These are phyloP conservation scores for Populus deltoides DNA, from an alignment of 345 rosid species.

Conservation along the genomic window DNA sequence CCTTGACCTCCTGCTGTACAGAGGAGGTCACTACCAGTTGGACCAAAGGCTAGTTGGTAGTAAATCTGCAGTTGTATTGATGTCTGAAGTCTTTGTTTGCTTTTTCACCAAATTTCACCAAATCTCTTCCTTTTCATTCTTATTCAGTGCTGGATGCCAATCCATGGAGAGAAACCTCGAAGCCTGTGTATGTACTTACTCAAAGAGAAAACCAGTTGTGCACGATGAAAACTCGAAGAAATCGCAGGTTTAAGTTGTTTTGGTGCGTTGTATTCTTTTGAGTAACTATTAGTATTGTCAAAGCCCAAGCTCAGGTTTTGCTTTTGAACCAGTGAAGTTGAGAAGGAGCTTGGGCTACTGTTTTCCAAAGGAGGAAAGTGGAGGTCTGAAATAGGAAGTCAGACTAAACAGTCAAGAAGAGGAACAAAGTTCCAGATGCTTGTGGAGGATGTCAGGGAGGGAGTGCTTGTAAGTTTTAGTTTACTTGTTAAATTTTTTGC, in stretches of 20 bases:
- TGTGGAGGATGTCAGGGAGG: constrained; percentile 89
- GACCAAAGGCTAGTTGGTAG: not conserved
- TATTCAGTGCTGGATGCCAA: constrained; percentile 81
- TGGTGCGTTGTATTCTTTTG: not conserved
- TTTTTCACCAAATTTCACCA: not conserved
- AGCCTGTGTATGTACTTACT: constrained; percentile 84
- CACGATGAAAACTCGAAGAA: constrained; percentile 92
- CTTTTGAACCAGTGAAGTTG: constrained; percentile 67
- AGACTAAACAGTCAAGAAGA: constrained; percentile 52
- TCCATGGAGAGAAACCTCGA: constrained; percentile 89
- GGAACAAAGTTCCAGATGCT: constrained; percentile 84
- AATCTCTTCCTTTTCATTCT: constrained; percentile 5
- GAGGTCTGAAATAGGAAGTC: constrained; percentile 48
- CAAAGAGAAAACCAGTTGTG: constrained; percentile 76
- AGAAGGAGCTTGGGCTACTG: constrained; percentile 78
- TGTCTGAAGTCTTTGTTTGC: not conserved
- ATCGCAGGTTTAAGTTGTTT: constrained; percentile 55
- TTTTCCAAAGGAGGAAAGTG: constrained; percentile 64
- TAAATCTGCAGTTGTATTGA: not conserved
- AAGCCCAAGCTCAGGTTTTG: constrained; percentile 4
- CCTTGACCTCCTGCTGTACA: no score
- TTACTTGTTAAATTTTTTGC: not conserved
- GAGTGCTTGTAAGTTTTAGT: constrained; percentile 66
- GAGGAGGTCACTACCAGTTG: no score
- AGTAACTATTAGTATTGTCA: constrained; percentile 14